phyloP scores from a whole-genome alignment of 2,329 filamentous ascomycete genomes.

The Chrysoporthe austroafricana region DNA sequence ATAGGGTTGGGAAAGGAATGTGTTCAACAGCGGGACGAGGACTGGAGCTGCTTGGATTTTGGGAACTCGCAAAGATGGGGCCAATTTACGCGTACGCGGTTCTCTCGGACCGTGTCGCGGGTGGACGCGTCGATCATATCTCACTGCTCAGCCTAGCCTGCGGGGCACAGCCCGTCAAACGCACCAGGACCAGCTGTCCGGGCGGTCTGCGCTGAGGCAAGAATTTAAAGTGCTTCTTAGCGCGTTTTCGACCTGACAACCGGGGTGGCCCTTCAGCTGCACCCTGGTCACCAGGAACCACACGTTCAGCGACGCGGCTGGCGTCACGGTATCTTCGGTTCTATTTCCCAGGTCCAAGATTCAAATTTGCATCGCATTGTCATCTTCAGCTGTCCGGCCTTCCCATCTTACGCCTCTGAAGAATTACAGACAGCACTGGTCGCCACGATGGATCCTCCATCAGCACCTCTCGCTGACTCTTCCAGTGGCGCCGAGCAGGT shows the following conservation, averaged over 20 bases:
- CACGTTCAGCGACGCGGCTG: constrained; percentile 18
- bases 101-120: neutral
- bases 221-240: neutral
- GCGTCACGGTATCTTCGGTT: neutral
- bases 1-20: constrained; percentile 5
- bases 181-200: neutral
- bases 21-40: neutral
- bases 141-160: neutral
- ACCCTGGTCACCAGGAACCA: neutral
- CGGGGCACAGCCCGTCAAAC: neutral
- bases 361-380: neutral
- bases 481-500: constrained; percentile 38
- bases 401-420: neutral
- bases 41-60: neutral
- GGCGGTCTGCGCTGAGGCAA: neutral
- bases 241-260: neutral
- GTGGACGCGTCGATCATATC: neutral
- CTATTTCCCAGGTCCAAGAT: neutral
- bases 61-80: constrained; percentile 11
- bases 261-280: neutral
- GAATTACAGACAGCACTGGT: neutral
- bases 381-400: neutral
- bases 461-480: constrained; percentile 36
- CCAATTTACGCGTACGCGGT: constrained; percentile 23
- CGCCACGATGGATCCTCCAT: constrained; percentile 42